Evolutionary conservation across 2,329 filamentous ascomycete species (phyloP).

Genomic region (Colletotrichum ledebouriae): DNA sequence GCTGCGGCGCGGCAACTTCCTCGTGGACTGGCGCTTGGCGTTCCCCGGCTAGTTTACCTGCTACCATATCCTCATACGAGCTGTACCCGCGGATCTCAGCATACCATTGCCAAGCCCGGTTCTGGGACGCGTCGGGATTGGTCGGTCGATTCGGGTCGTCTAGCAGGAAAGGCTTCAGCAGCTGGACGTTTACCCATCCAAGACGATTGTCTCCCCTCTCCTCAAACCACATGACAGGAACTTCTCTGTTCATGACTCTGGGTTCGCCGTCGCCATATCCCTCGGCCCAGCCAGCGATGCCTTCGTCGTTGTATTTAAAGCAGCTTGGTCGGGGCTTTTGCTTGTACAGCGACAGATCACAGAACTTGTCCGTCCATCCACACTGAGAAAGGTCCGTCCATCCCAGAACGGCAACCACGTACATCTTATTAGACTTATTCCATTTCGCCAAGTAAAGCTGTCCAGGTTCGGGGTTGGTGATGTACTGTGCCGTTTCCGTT

Average conservation of each 20-base stretch:
- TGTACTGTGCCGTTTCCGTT: slow-evolving; percentile 15
- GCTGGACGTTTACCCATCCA: slow-evolving; percentile 32
- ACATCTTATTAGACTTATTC: slow-evolving; percentile 36
- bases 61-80: slow-evolving; percentile 38
- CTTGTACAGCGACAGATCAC: slow-evolving; percentile 25
- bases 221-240: slow-evolving; percentile 44
- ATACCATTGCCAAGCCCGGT: slow-evolving; percentile 30
- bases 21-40: not conserved
- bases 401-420: slow-evolving; percentile 42
- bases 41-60: not conserved
- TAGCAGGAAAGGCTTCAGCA: slow-evolving; percentile 29
- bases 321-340: slow-evolving; percentile 34
- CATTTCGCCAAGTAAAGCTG: slow-evolving; percentile 42
- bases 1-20: not conserved
- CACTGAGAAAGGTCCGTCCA: slow-evolving; percentile 41
- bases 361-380: slow-evolving; percentile 34
- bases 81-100: slow-evolving; percentile 32
- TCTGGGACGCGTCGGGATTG: slow-evolving; percentile 24
- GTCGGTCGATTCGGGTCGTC: slow-evolving; percentile 34
- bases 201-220: slow-evolving; percentile 39
- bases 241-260: slow-evolving; percentile 34
- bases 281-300: slow-evolving; percentile 42
- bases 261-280: slow-evolving; percentile 41
- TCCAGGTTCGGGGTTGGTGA: slow-evolving; percentile 40
- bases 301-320: slow-evolving; percentile 37